These are phyloP conservation scores for Aspergillus egyptiacus DNA, from an alignment of 495 filamentous ascomycete species.

Conservation along the genomic window DNA sequence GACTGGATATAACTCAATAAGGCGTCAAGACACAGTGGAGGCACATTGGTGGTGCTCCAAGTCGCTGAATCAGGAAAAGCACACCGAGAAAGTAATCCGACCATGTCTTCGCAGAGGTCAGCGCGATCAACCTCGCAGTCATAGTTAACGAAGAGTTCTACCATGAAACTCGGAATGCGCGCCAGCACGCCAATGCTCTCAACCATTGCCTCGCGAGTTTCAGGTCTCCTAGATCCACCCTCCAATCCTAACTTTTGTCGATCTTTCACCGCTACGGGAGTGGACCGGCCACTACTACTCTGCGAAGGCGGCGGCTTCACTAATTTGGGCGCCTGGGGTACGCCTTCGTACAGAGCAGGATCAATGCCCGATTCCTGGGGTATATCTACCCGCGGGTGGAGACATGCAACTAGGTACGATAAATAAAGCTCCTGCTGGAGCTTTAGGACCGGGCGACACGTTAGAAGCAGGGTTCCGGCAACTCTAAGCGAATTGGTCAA, in stretches of 20 bases:
- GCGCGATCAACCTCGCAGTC: conserved; percentile 91
- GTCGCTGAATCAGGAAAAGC: conserved; percentile 96
- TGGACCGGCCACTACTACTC: conserved; percentile 73
- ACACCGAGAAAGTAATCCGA: conserved; percentile 86
- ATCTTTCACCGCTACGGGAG: conserved; percentile 90
- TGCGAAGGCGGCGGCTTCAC: conserved; percentile 78
- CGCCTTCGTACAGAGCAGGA: conserved; percentile 85
- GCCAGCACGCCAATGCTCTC: conserved; percentile 89
- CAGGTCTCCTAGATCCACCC: conserved; percentile 83
- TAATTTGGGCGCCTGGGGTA: conserved; percentile 83
- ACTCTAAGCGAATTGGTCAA: conserved; percentile 89
- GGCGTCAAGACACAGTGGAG: conserved; percentile 88
- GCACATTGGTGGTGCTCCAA: conserved; percentile 98
- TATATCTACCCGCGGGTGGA: conserved; percentile 89
- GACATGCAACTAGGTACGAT: conserved; percentile 87
- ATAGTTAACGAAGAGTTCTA: conserved; percentile 95
- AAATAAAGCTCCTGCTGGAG: conserved; percentile 96
- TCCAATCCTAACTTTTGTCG: conserved; percentile 90
- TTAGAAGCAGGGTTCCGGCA: conserved; percentile 81
- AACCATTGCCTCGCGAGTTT: conserved; percentile 96
- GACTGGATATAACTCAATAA: conserved; percentile 86
- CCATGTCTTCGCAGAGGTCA: conserved; percentile 91
- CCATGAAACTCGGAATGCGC: conserved; percentile 87
- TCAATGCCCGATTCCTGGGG: conserved; percentile 86
- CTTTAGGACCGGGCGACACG: conserved; percentile 87